phyloP scores from a whole-genome alignment of 225 moss, liverwort and hornwort genomes.

The Asterella californica region DNA sequence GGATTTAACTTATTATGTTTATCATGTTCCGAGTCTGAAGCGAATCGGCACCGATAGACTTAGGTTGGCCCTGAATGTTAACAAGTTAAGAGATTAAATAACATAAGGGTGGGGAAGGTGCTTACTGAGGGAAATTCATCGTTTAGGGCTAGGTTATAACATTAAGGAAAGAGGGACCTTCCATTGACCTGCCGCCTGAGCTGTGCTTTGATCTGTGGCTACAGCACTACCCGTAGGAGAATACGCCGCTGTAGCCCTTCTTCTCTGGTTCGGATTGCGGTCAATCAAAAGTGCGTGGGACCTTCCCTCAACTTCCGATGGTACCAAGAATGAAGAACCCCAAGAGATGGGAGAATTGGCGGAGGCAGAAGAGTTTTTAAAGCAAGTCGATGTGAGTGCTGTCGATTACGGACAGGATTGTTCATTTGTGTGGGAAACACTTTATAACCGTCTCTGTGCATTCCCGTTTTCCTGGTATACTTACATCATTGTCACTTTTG shows the following conservation, averaged over 20 bases:
- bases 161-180: neutral
- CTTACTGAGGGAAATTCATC: no score
- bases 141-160: no score
- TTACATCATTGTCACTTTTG: constrained; percentile 3
- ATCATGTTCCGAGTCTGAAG: no score
- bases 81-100: no score
- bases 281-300: constrained; percentile 94
- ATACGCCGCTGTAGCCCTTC: constrained; percentile 86
- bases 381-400: constrained; percentile 56
- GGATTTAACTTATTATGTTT: no score
- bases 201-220: neutral
- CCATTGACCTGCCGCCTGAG: neutral
- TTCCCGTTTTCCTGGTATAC: neutral
- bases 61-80: no score
- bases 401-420: neutral
- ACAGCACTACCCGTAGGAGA: constrained; percentile 86
- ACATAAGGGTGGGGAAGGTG: no score
- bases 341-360: constrained; percentile 73
- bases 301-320: constrained; percentile 48
- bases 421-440: neutral
- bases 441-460: neutral
- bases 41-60: no score
- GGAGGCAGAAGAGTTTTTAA: constrained; percentile 79
- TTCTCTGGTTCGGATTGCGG: constrained; percentile 92
- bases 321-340: constrained; percentile 26